Conservation (phyloP, 2,329 filamentous ascomycete genomes). For the Thermomyces lanuginosus region DNA sequence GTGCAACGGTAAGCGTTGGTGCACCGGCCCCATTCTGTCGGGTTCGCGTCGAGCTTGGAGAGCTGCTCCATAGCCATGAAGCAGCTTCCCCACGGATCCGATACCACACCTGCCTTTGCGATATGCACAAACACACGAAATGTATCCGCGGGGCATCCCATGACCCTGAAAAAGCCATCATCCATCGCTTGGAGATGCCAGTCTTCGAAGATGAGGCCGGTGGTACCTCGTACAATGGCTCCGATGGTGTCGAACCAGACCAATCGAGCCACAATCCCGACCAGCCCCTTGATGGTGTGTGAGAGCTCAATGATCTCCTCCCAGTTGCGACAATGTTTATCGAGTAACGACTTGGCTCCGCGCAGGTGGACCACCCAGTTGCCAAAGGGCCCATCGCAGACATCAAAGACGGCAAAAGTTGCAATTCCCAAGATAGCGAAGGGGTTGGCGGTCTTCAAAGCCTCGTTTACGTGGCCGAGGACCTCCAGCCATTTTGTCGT, state of each 20-base stretch:
- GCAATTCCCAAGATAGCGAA: slow-evolving; percentile 30
- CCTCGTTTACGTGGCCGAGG: no score
- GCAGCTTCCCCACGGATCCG: slow-evolving; percentile 2
- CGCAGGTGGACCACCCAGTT: slow-evolving; percentile 22
- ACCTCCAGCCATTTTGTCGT: no score
- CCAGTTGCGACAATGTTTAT: slow-evolving; percentile 23
- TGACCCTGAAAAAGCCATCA: slow-evolving; percentile 20
- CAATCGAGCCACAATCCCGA: slow-evolving; percentile 24
- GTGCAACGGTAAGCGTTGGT: slow-evolving; percentile 23
- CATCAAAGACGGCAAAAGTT: slow-evolving; percentile 30
- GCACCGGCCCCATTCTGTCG: slow-evolving; percentile 9
- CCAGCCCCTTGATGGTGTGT: slow-evolving; percentile 18
- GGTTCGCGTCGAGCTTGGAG: slow-evolving; percentile 4
- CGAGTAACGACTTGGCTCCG: slow-evolving; percentile 26
- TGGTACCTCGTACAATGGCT: slow-evolving; percentile 10
- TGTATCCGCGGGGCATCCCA: slow-evolving; percentile 24
- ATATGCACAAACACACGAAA: slow-evolving; percentile 23
- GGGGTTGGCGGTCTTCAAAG: slow-evolving; percentile 25
- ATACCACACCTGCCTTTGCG: slow-evolving; percentile 12
- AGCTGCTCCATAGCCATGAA: slow-evolving; percentile 8
- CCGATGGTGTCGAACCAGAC: slow-evolving; percentile 29
- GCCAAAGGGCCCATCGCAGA: slow-evolving; percentile 29
- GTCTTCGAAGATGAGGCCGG: slow-evolving; percentile 22
- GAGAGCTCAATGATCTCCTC: slow-evolving; percentile 21
- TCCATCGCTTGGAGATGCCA: slow-evolving; percentile 25